phyloP scores from a whole-genome alignment of 768 basidiomycete species.

The Boletellus ananiceps region DNA sequence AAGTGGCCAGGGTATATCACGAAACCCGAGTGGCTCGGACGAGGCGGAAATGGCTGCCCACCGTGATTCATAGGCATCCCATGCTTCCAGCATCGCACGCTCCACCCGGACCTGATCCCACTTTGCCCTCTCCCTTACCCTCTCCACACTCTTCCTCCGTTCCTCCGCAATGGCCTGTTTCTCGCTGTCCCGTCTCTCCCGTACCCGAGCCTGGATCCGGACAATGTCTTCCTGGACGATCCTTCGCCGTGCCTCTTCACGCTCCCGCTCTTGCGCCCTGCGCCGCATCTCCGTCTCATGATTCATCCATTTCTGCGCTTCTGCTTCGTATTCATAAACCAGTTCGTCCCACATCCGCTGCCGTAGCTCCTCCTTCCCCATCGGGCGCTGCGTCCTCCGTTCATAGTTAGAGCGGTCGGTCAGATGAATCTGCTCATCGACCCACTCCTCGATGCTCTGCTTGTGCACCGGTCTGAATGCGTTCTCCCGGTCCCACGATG shows the following conservation, averaged over 20 bases:
- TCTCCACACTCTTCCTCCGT: constrained; percentile 33
- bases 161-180: constrained; percentile 45
- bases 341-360: constrained; percentile 50
- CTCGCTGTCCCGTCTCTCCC: constrained; percentile 48
- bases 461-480: constrained; percentile 39
- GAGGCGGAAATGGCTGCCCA: constrained; percentile 52
- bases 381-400: constrained; percentile 19
- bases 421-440: constrained; percentile 48
- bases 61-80: constrained; percentile 58
- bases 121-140: constrained; percentile 39
- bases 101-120: constrained; percentile 40
- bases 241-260: constrained; percentile 38
- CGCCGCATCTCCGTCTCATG: constrained; percentile 45
- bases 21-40: constrained; percentile 51
- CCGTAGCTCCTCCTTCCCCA: constrained; percentile 29
- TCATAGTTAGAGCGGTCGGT: constrained; percentile 27
- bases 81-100: constrained; percentile 48
- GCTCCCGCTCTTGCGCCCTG: constrained; percentile 43
- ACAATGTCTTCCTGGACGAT: constrained; percentile 52
- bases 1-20: constrained; percentile 70
- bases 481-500: constrained; percentile 47
- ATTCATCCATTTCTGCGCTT: constrained; percentile 51
- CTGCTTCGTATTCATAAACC: constrained; percentile 46
- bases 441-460: constrained; percentile 61
- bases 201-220: constrained; percentile 50